phyloP scores from a whole-genome alignment of 1,284 basidiomycete species.

The Coniferiporia weirii region DNA sequence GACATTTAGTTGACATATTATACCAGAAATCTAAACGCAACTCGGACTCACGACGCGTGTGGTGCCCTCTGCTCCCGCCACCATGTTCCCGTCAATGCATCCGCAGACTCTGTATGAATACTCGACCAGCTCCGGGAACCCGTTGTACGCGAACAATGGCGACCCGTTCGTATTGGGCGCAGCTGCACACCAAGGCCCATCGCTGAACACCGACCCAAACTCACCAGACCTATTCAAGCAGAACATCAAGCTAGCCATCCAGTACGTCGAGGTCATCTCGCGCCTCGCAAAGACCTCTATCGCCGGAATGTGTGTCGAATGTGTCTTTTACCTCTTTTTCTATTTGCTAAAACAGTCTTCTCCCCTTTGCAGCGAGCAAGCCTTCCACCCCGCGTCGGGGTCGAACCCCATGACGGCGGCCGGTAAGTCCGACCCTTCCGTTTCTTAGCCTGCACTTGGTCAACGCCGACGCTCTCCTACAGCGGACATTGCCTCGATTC shows the following conservation, averaged over 20 bases:
- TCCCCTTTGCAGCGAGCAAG: conserved; percentile 7
- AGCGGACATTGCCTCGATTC: conserved; percentile 9
- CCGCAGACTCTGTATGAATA: conserved; percentile 6
- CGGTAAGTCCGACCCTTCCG: neutral
- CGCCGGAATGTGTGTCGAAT: conserved; percentile 11
- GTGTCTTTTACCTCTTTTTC: neutral
- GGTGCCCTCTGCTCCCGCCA: neutral
- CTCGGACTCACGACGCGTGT: neutral
- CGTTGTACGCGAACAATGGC: neutral
- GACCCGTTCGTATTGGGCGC: conserved; percentile 1
- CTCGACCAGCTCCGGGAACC: neutral
- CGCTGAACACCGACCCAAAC: conserved; percentile 10
- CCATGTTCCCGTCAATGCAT: neutral
- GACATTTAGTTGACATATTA: too few species aligned
- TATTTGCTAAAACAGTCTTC: too few species aligned
- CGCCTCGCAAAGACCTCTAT: conserved; percentile 8
- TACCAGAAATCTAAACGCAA: neutral
- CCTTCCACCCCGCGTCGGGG: conserved; percentile 7
- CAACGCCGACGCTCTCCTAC: neutral
- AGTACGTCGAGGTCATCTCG: conserved; percentile 8
- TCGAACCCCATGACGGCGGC: conserved; percentile 9
- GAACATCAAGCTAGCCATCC: conserved; percentile 13
- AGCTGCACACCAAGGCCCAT: neutral
- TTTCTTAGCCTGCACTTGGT: neutral
- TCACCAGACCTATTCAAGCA: conserved; percentile 14